These are phyloP conservation scores for Zalaria sp. DNA, from an alignment of 2,329 filamentous ascomycete genomes.

Conservation along the genomic window DNA sequence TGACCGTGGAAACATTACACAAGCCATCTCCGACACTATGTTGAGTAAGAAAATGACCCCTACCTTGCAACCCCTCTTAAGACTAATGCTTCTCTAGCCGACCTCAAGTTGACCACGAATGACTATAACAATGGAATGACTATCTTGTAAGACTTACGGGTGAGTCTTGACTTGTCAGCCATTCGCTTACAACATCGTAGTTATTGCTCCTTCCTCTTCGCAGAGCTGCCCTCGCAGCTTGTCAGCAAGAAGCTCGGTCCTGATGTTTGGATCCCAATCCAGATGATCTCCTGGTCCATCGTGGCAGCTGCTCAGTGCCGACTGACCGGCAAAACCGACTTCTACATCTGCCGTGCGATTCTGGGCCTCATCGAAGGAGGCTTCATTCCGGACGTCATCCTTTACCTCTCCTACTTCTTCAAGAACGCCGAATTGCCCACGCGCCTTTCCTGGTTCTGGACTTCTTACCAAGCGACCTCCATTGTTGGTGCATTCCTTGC, in stretches of 20 bases:
- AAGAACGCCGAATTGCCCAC: constrained; percentile 26
- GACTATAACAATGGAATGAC: constrained; percentile 17
- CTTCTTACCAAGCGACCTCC: constrained; percentile 13
- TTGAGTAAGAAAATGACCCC: constrained; percentile 31
- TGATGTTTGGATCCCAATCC: constrained; percentile 25
- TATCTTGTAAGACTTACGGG: constrained; percentile 18
- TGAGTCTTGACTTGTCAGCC: no score
- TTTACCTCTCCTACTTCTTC: constrained; percentile 29
- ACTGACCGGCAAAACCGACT: constrained; percentile 17
- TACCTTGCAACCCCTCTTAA: constrained; percentile 20
- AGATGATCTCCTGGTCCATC: constrained; percentile 21
- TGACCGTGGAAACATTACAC: constrained; percentile 12
- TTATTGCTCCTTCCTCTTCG: constrained; percentile 28
- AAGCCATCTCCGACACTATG: constrained; percentile 13
- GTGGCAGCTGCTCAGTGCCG: constrained; percentile 22
- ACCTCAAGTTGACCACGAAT: constrained; percentile 13
- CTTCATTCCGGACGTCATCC: constrained; percentile 19
- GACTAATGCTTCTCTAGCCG: constrained; percentile 1
- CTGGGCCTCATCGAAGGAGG: constrained; percentile 20
- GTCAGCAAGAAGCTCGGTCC: constrained; percentile 38
- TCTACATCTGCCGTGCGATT: constrained; percentile 10
- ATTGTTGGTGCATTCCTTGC: constrained; percentile 17
- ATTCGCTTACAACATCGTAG: no score
- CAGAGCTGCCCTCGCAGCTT: constrained; percentile 36
- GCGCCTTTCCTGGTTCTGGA: constrained; percentile 29